A percentile compares a stretch with the other conserved stretches of the same genome.
Evolutionary conservation across 805 yeast species (phyloP).

Genomic region (Candida pini): DNA sequence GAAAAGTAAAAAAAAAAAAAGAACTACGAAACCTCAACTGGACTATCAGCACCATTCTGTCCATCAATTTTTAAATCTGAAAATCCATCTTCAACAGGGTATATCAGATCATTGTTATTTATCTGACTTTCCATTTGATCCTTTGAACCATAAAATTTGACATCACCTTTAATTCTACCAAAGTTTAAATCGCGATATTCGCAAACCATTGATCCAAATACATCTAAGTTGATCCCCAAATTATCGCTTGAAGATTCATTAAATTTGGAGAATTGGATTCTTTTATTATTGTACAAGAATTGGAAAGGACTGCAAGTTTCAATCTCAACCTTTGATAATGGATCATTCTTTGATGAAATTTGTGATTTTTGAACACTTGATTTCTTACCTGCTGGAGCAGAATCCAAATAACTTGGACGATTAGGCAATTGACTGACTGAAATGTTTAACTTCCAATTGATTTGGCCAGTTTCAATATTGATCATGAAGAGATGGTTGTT

Average conservation of each 20-base stretch:
- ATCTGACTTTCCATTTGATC: too few species aligned
- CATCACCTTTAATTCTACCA: slow-evolving; percentile 15
- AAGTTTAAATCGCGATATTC: slow-evolving; percentile 12
- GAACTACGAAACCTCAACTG: background rate
- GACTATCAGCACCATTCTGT: background rate
- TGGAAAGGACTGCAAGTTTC: slow-evolving; percentile 41
- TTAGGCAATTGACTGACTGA: slow-evolving; percentile 2
- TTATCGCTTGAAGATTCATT: background rate
- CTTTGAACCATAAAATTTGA: slow-evolving; percentile 10
- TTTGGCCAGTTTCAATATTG: slow-evolving; percentile 12
- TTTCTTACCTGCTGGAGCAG: background rate
- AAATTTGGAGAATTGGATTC: slow-evolving; percentile 19
- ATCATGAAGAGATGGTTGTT: slow-evolving; percentile 18
- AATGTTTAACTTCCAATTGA: slow-evolving; percentile 15
- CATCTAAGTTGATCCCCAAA: slow-evolving; percentile 6
- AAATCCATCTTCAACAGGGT: background rate
- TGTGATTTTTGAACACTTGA: background rate
- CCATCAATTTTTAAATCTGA: background rate
- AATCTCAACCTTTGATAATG: slow-evolving; percentile 48
- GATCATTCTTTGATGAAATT: slow-evolving; percentile 16
- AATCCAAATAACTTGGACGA: background rate
- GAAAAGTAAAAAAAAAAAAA: background rate
- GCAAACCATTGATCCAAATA: slow-evolving; percentile 11
- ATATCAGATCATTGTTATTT: too few species aligned
- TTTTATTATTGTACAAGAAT: slow-evolving; percentile 20